A percentile compares a stretch with the other conserved stretches of the same genome.
These are phyloP conservation scores for Sporothrix brasiliensis DNA, from an alignment of 2,329 filamentous ascomycete species.

Conservation along the genomic window DNA sequence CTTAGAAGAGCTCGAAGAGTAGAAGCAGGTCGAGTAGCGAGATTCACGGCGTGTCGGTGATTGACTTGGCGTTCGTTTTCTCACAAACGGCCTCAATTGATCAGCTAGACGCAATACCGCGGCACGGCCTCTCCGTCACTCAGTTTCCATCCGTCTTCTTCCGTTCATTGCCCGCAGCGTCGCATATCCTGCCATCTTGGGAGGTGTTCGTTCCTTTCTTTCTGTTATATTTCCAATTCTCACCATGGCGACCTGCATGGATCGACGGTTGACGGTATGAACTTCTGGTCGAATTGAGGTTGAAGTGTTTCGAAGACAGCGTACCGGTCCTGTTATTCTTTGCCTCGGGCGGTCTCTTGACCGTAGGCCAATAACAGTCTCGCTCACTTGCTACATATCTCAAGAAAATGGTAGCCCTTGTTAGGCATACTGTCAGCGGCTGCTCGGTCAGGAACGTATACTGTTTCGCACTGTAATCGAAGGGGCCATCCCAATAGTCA, in stretches of 20 bases:
- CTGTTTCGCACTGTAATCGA: background rate
- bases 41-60: conserved; percentile 1
- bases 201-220: too few relatives aligned
- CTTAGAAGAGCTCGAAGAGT: background rate
- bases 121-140: background rate
- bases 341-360: too few relatives aligned
- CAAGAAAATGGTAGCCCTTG: too few relatives aligned
- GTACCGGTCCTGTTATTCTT: too few relatives aligned
- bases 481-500: background rate
- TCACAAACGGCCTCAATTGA: background rate
- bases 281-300: too few relatives aligned
- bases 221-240: too few relatives aligned
- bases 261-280: too few relatives aligned
- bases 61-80: background rate
- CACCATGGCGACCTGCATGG: too few relatives aligned
- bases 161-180: conserved; percentile 1
- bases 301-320: too few relatives aligned
- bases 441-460: background rate
- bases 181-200: background rate
- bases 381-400: too few relatives aligned
- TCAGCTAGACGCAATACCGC: conserved; percentile 5
- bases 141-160: background rate
- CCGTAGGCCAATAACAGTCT: too few relatives aligned
- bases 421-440: background rate
- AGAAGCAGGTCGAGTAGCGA: background rate